A percentile compares a stretch with the other conserved stretches of the same genome.
These are phyloP conservation scores for Colletotrichum sp. DNA, from an alignment of 2,329 filamentous ascomycete genomes.

Conservation along the genomic window DNA sequence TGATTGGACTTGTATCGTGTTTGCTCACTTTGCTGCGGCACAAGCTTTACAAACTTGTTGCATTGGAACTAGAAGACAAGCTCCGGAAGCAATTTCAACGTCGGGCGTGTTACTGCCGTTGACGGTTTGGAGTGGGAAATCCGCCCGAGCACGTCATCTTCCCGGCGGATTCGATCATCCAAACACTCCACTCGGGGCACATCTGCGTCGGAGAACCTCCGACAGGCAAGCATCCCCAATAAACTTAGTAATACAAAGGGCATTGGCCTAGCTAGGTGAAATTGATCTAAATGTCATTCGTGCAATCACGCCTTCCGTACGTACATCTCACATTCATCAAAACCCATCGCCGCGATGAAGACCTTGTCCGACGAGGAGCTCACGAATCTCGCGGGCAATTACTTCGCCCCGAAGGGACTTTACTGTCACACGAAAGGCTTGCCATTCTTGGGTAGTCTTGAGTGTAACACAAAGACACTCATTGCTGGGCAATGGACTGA, in stretches of 20 bases:
- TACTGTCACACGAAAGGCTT: conserved; percentile 32
- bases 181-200: background rate
- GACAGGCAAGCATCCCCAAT: background rate
- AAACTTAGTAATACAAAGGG: background rate
- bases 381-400: conserved; percentile 24
- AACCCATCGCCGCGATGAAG: conserved; percentile 22
- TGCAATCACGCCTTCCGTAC: background rate
- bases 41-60: background rate
- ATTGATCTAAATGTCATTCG: background rate
- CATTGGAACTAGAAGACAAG: rapidly evolving
- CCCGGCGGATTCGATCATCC: background rate
- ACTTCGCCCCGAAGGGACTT: conserved; percentile 30
- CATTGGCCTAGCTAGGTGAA: background rate
- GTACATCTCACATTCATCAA: background rate
- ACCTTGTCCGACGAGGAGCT: conserved; percentile 26
- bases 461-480: conserved; percentile 26
- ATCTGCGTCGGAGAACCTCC: background rate
- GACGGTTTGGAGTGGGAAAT: background rate
- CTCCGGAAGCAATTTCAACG: rapidly evolving
- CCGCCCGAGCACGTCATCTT: background rate
- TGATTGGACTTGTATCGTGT: background rate
- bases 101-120: background rate
- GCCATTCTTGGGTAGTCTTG: conserved; percentile 31
- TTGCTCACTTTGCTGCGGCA: background rate
- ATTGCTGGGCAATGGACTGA: conserved; percentile 35